A percentile compares a stretch with the other conserved stretches of the same genome.
phyloP scores from a whole-genome alignment of 2,329 filamentous ascomycete genomes.

The Trichoderma aggressivum region DNA sequence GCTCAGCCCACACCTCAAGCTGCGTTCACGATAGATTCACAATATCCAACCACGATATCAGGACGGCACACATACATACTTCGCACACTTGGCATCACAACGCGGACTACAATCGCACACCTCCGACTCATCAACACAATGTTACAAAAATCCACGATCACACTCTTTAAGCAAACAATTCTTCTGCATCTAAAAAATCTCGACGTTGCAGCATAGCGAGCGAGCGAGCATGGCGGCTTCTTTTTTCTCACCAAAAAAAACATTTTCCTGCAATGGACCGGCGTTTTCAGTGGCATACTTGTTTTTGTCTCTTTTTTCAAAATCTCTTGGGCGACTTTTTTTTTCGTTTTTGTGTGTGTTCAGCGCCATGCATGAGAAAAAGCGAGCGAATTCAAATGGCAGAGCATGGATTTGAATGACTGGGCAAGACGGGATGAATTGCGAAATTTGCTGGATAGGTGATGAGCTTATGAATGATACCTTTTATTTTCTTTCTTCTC shows the following conservation, averaged over 20 bases:
- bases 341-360: background rate
- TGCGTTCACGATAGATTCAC: constrained; percentile 5
- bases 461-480: constrained; percentile 18
- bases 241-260: background rate
- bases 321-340: background rate
- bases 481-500: background rate
- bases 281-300: background rate
- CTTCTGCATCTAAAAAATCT: background rate
- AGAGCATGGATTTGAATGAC: constrained; percentile 5
- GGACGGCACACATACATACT: background rate
- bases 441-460: background rate
- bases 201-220: background rate
- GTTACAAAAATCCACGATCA: background rate
- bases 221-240: constrained; percentile 5
- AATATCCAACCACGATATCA: background rate
- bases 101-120: background rate
- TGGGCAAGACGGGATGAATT: background rate
- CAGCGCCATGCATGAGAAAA: background rate
- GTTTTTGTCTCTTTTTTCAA: background rate
- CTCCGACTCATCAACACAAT: background rate
- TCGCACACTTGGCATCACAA: background rate
- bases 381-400: background rate
- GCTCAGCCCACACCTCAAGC: constrained; percentile 17
- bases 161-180: background rate
- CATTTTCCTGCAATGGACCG: background rate